A percentile compares a stretch with the other conserved stretches of the same genome.
phyloP scores from a whole-genome alignment of 1,139 yeast genomes.

The Tardiomyces blankii region DNA sequence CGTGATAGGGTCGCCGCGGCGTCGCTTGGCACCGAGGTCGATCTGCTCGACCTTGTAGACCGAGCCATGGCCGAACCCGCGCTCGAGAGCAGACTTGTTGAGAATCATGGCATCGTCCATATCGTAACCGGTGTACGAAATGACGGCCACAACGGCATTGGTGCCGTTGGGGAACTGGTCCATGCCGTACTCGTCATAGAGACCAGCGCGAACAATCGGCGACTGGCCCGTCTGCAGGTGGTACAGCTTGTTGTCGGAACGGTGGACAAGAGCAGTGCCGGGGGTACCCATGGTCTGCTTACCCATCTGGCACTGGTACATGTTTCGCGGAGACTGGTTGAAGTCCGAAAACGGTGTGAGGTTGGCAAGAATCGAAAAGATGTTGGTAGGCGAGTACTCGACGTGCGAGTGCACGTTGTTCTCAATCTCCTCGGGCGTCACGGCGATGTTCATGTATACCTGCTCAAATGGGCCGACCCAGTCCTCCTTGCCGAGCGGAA shows the following conservation, averaged over 20 bases:
- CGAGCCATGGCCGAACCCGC: slow-evolving; percentile 97
- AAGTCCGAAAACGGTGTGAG: slow-evolving; percentile 96
- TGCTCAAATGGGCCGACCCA: slow-evolving; percentile 96
- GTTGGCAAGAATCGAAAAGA: slow-evolving; percentile 86
- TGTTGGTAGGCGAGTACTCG: slow-evolving; percentile 90
- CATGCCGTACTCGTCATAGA: slow-evolving; percentile 94
- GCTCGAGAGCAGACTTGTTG: slow-evolving; percentile 92
- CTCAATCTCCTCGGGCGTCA: slow-evolving; percentile 84
- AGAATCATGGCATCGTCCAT: slow-evolving; percentile 99
- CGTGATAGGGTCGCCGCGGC: slow-evolving; percentile 89
- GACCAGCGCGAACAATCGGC: slow-evolving; percentile 88
- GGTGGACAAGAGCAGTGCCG: slow-evolving; percentile 84
- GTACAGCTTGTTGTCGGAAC: slow-evolving; percentile 92
- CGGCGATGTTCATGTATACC: slow-evolving; percentile 93
- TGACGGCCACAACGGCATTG: slow-evolving; percentile 97
- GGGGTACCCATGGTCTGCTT: slow-evolving; percentile 99
- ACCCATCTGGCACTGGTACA: slow-evolving; percentile 99
- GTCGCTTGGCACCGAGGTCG: slow-evolving; percentile 65
- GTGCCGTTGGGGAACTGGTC: slow-evolving; percentile 98
- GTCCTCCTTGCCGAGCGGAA: slow-evolving; percentile 75
- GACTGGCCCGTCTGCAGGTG: slow-evolving; percentile 93
- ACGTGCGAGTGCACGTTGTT: slow-evolving; percentile 80
- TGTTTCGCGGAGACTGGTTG: slow-evolving; percentile 98
- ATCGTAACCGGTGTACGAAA: slow-evolving; percentile 97
- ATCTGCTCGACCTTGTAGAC: slow-evolving; percentile 91